A percentile compares a stretch with the other conserved stretches of the same genome.
Evolutionary conservation across 495 filamentous ascomycete genomes (phyloP).

Genomic region (Aspergillus nanangensis): DNA sequence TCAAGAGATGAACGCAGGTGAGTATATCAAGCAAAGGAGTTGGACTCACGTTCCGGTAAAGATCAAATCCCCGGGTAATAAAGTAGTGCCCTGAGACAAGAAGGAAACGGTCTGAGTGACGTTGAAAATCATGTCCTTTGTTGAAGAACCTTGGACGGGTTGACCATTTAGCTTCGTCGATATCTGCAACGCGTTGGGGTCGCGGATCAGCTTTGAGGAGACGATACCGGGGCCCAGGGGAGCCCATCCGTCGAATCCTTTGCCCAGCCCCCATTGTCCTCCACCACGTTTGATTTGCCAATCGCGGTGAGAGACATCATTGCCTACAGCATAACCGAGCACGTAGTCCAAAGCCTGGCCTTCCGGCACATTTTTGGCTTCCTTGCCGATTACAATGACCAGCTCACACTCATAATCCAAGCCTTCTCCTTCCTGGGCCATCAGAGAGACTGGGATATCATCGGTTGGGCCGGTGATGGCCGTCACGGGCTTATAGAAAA

Average conservation of each 20-base stretch:
- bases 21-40: background rate
- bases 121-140: conserved; percentile 78
- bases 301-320: conserved; percentile 80
- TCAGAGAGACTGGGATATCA: conserved; percentile 57
- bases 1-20: too few relatives aligned
- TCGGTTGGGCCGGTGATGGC: conserved; percentile 66
- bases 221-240: conserved; percentile 81
- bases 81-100: conserved; percentile 70
- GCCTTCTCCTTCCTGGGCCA: conserved; percentile 57
- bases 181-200: conserved; percentile 66
- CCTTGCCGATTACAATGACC: conserved; percentile 71
- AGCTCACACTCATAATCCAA: conserved; percentile 87
- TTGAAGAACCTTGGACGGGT: conserved; percentile 68
- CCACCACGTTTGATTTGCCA: conserved; percentile 79
- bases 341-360: conserved; percentile 67
- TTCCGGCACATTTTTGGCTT: conserved; percentile 63
- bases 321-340: conserved; percentile 74
- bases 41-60: conserved; percentile 76
- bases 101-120: conserved; percentile 71
- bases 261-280: conserved; percentile 77
- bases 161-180: conserved; percentile 67
- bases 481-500: conserved; percentile 82
- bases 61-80: conserved; percentile 76
- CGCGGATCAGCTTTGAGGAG: conserved; percentile 55
- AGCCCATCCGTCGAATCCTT: conserved; percentile 89